Evolutionary conservation across 2,329 filamentous ascomycete genomes (phyloP).

Genomic region (Tolypocladium album): DNA sequence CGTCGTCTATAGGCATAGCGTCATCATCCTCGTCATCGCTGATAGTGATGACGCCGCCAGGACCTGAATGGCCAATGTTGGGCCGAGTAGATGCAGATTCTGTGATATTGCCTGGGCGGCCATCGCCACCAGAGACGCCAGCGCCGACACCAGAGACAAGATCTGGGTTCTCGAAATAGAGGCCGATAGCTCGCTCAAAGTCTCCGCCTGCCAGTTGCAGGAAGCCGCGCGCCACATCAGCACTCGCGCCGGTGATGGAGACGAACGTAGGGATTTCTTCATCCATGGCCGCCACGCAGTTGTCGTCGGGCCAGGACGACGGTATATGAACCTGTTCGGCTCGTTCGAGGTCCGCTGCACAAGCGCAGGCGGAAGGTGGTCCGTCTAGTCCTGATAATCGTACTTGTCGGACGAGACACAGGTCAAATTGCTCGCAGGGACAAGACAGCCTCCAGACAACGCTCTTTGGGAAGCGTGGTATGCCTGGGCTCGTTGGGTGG

Average conservation of each 20-base stretch:
- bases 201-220: conserved; percentile 77
- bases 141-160: conserved; percentile 32
- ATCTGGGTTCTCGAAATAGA: conserved; percentile 85
- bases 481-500: background rate
- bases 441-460: background rate
- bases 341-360: background rate
- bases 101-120: conserved; percentile 7
- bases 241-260: conserved; percentile 66
- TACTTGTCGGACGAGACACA: background rate
- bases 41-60: conserved; percentile 50
- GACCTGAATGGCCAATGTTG: conserved; percentile 21
- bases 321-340: background rate
- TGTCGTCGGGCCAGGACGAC: background rate
- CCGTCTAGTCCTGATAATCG: background rate
- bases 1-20: conserved; percentile 9
- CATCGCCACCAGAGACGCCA: conserved; percentile 12
- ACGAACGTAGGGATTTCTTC: conserved; percentile 69
- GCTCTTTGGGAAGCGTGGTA: background rate
- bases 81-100: conserved; percentile 18
- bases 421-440: background rate
- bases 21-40: conserved; percentile 62
- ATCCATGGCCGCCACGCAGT: conserved; percentile 40
- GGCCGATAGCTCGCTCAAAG: conserved; percentile 73
- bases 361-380: background rate
- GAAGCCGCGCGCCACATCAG: conserved; percentile 69